These are phyloP conservation scores for Porphyrellus sp. DNA, from an alignment of 1,284 basidiomycete genomes.

Conservation along the genomic window DNA sequence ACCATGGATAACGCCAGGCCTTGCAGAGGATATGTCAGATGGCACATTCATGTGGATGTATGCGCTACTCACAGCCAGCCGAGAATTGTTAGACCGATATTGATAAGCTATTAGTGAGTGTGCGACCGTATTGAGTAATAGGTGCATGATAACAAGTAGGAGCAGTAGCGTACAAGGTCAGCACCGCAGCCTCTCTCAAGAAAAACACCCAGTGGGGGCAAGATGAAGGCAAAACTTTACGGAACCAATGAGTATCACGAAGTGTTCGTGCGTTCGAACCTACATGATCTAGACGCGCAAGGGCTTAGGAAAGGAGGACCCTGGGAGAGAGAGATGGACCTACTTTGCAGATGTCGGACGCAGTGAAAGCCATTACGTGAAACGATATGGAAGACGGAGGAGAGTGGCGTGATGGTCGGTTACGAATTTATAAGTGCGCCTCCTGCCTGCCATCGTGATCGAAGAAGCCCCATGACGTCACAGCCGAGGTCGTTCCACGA, in stretches of 20 bases:
- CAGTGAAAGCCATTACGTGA: conserved; percentile 61
- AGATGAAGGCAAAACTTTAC: conserved; percentile 60
- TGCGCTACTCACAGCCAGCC: conserved; percentile 60
- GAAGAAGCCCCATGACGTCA: conserved; percentile 27
- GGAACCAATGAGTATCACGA: conserved; percentile 11
- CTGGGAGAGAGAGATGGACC: not conserved
- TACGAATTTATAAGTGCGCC: conserved; percentile 18
- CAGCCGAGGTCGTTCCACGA: not conserved
- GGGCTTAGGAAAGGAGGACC: conserved; percentile 3
- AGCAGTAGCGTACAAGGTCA: conserved; percentile 53
- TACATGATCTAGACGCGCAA: conserved; percentile 38
- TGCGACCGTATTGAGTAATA: conserved; percentile 1
- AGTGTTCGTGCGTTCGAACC: conserved; percentile 8
- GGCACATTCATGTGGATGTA: not conserved
- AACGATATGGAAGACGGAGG: conserved; percentile 5
- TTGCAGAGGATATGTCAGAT: conserved; percentile 28
- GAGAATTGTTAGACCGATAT: conserved; percentile 65
- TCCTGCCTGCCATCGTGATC: not conserved
- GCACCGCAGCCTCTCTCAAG: conserved; percentile 71
- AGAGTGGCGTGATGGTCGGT: not conserved
- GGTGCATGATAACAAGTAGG: not conserved
- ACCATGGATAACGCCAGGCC: conserved; percentile 77
- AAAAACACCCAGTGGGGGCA: conserved; percentile 79
- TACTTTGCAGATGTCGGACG: conserved; percentile 74
- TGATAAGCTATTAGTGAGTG: conserved; percentile 50